phyloP scores from a whole-genome alignment of 208 protist species.

The Tetramitus jugosus region DNA sequence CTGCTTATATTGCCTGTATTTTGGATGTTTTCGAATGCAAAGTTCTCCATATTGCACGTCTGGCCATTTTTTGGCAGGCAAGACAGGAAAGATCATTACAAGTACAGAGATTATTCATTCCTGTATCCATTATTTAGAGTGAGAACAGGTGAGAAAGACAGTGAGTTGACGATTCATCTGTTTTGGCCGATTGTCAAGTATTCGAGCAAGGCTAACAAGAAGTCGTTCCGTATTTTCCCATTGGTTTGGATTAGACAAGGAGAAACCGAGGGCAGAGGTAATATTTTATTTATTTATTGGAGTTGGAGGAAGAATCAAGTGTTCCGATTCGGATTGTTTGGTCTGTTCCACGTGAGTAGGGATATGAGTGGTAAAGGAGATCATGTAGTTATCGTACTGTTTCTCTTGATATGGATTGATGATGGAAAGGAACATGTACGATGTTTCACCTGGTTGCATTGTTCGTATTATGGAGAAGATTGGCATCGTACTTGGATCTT shows the following conservation, averaged over 20 bases:
- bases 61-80: conserved; percentile 14
- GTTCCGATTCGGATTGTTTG: not conserved
- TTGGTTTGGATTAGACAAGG: not conserved
- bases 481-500: too few species aligned
- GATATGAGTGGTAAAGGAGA: too few species aligned
- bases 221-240: not conserved
- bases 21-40: not conserved
- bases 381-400: too few species aligned
- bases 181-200: not conserved
- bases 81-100: not conserved
- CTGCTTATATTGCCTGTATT: not conserved
- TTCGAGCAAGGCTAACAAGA: not conserved
- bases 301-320: not conserved
- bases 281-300: not conserved
- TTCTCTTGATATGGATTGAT: too few species aligned
- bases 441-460: too few species aligned
- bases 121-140: conserved; percentile 21
- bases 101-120: not conserved
- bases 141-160: not conserved
- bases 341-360: not conserved
- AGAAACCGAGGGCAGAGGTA: not conserved
- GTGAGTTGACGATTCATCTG: not conserved
- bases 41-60: not conserved
- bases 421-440: too few species aligned
- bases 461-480: too few species aligned